Base-by-base conservation (phyloP, 2,329 filamentous ascomycete species). In the Sporothrix mexicana region DNA sequence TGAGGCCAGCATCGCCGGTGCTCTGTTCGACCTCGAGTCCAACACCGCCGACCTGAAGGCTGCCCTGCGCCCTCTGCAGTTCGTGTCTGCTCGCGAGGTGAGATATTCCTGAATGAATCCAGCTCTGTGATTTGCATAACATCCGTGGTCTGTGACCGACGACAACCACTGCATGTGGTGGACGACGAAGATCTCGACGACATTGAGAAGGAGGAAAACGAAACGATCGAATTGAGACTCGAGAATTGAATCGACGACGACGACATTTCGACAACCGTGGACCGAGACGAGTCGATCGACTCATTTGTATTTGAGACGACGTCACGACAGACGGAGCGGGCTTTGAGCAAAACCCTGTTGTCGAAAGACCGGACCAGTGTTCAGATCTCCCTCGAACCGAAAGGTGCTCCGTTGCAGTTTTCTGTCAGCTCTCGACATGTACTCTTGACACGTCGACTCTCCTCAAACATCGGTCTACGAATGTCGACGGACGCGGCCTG, bases 11-110 rank as follows among this genome's bases (percentile, higher is more conserved):
- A 97, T 99, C 85, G 96, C 96, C 84, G 93, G 92, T 87, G 96
- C 96, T 87, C 93, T 99, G 79, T 97, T 92, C 89, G 96, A 99
- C 83, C 93, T 99, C 87, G 96, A 99, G 94, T 95, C 91, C 88
- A 98, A 98, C 92, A 97, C 96, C 83, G 89, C 94, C 85, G 96
- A 99, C 87, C 93, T 99, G 87, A 97, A 95, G 93, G 90, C 90
- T 82, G 92, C 94, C 80, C 92, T 99, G 84, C 92, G 96, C 83
- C 96, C 96, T 85, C 92, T 99, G 87, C 96, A 99, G 91, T 95
- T 99, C 87, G 93, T 97, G 85, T 97, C 93, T 87, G 96, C 96
- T 84, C 94, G 95, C 86, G 96, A 99, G 95, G 96, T 99, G 92
- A 94, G 94, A 91, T 36, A 36, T 36, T 36, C 30, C 30, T 36